Conservation (phyloP, 225 moss, liverwort and hornwort genomes). For the Climacium dendroides region DNA sequence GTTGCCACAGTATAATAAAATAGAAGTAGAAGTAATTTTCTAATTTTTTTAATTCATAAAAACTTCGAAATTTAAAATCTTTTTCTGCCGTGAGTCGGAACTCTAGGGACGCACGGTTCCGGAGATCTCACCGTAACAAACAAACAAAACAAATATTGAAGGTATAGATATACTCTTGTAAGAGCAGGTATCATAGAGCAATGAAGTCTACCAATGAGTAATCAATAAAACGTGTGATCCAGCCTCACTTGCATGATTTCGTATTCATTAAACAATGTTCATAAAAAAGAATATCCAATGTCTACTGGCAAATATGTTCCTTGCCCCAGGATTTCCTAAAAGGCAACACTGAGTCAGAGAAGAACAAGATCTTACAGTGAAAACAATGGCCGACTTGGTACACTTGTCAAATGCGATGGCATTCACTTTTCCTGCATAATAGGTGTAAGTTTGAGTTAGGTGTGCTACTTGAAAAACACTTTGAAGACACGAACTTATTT, state of each 20-base stretch:
- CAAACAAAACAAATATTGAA: not conserved
- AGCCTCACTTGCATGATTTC: not conserved
- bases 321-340: not conserved
- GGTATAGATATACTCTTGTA: not conserved
- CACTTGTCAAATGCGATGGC: slow-evolving; percentile 91
- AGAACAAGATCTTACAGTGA: slow-evolving; percentile 37
- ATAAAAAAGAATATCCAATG: not conserved
- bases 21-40: not conserved
- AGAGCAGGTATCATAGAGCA: not conserved
- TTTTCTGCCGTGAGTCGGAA: not conserved
- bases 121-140: not conserved
- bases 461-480: not conserved
- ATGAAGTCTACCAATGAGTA: not conserved
- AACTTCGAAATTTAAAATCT: not conserved
- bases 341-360: not conserved
- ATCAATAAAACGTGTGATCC: not conserved
- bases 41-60: not conserved
- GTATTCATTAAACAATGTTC: not conserved
- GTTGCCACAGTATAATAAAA: not conserved
- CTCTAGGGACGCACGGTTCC: not conserved
- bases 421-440: slow-evolving; percentile 81
- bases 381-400: slow-evolving; percentile 73
- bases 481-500: not conserved
- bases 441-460: not conserved
- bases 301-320: not conserved